Evolutionary conservation across 805 yeast species (phyloP).

Genomic region (Ogataea chonburiensis): DNA sequence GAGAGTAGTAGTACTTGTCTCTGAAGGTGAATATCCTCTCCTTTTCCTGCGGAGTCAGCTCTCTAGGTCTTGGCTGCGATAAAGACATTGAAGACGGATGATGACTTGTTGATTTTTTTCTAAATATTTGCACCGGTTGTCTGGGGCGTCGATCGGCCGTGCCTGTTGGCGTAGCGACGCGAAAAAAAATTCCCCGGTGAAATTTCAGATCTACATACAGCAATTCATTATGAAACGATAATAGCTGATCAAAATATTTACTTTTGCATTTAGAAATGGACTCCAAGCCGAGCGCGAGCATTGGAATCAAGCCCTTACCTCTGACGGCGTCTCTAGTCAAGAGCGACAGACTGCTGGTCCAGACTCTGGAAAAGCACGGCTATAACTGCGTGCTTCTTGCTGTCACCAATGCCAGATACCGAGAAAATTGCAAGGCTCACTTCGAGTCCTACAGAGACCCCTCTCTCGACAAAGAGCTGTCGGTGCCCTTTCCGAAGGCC

Average conservation of each 20-base stretch:
- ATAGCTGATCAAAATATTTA: slow-evolving; percentile 2
- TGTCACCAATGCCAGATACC: slow-evolving; percentile 50
- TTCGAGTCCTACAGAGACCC: slow-evolving; percentile 36
- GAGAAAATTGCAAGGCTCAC: slow-evolving; percentile 41
- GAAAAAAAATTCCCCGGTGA: slow-evolving; percentile 8
- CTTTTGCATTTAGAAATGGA: slow-evolving; percentile 2
- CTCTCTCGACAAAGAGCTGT: slow-evolving; percentile 16
- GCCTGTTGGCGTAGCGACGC: slow-evolving; percentile 6
- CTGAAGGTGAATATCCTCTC: slow-evolving; percentile 87
- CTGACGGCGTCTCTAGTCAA: slow-evolving; percentile 31
- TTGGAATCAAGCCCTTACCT: slow-evolving; percentile 47
- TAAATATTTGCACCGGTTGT: not conserved
- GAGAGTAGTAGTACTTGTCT: slow-evolving; percentile 92
- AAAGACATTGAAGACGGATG: slow-evolving; percentile 26
- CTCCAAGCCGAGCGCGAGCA: not conserved
- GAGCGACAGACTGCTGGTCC: slow-evolving; percentile 30
- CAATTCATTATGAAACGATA: slow-evolving; percentile 9
- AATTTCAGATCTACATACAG: slow-evolving; percentile 6
- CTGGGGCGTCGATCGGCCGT: slow-evolving; percentile 12
- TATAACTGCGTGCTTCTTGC: slow-evolving; percentile 55
- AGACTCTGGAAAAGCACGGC: slow-evolving; percentile 34
- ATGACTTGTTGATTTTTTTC: slow-evolving; percentile 10
- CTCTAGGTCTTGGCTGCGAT: slow-evolving; percentile 51
- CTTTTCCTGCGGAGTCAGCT: slow-evolving; percentile 77
- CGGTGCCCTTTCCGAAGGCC: slow-evolving; percentile 41